Base-by-base conservation (phyloP, 2,329 filamentous ascomycete species). In the Microascus cirrosus region DNA sequence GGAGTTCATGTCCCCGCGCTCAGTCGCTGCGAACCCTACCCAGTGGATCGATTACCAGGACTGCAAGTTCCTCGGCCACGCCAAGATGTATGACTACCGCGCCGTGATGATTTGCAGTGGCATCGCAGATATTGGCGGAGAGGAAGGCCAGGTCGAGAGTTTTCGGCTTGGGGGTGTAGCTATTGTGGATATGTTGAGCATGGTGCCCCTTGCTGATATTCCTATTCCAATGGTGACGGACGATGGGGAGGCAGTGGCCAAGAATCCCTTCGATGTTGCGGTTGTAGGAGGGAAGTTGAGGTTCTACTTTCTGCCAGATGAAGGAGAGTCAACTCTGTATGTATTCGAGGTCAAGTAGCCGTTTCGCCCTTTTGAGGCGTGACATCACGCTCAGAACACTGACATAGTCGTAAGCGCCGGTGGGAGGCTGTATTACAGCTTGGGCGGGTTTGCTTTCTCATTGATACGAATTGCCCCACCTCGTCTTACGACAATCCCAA, bases 21-120 rank as follows among this genome's bases (percentile, higher is more conserved):
- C 22, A 1, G 59, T 63, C 0, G 61, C 65, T 1, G 62, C 60
- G 5, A 77, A 78, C 55, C 75, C 74, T 0, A 72, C 67, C 39
- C 70, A 74, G 62, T 78, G 71, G 63, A 64, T 75, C 58, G 77
- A 78, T 60, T 78, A 78, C 62, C 76, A 79, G 64, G 77, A 79
- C 67, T 79, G 76, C 67, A 79, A 79, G 62, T 78, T 73, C 64
- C 66, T 79, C 0, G 77, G 76, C 3, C 71, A 70, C 61, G 69
- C 70, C 15, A 60, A 63, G 11, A 60, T 65, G 6, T 74, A 74
- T 54, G 61, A 61, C n/a, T 63, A 60, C n/a, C 67, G 69, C 42
- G 67, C 71, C 15, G 65, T 78, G 11, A 77, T 77, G 74, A 68
- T 79, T 15, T 78, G 76, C 61, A 73, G 73, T 0, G 76, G 77